Conservation (phyloP, 345 rosid species). For the Laguncularia racemosa region DNA sequence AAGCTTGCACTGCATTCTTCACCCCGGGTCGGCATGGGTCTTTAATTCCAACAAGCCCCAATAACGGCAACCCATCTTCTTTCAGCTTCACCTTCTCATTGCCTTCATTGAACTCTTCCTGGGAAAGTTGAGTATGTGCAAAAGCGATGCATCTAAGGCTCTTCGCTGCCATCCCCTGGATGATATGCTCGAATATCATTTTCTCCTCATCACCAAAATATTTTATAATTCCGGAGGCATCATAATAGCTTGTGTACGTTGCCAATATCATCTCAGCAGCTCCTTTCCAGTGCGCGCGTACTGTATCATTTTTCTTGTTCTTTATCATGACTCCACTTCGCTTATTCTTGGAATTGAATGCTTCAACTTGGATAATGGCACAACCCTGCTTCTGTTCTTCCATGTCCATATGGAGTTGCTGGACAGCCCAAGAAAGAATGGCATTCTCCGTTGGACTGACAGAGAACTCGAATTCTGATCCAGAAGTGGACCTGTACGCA, state of each 20-base stretch:
- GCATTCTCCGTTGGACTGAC: conserved; percentile 77
- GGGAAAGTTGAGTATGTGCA: too few species aligned
- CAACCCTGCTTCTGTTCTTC: too few species aligned
- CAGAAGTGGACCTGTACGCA: conserved; percentile 26
- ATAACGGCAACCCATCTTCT: conserved; percentile 35
- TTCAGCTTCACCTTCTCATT: conserved; percentile 18
- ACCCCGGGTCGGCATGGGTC: conserved; percentile 67
- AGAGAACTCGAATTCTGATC: conserved; percentile 33
- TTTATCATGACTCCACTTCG: too few species aligned
- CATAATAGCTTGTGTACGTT: conserved; percentile 49
- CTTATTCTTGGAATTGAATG: too few species aligned
- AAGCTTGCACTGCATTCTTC: too few species aligned
- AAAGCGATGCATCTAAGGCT: too few species aligned
- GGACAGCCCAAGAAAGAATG: conserved; percentile 61
- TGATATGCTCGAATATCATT: too few species aligned
- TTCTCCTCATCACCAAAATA: conserved; percentile 23
- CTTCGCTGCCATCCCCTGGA: too few species aligned
- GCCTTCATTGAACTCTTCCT: too few species aligned
- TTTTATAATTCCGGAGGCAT: conserved; percentile 33
- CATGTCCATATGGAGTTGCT: conserved; percentile 30
- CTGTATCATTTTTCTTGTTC: conserved; percentile 22
- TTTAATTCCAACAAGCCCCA: conserved; percentile 65
- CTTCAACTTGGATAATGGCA: too few species aligned
- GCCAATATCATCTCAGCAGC: conserved; percentile 71
- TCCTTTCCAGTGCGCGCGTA: conserved; percentile 72